These are phyloP conservation scores for Arachis hypogaea DNA, from an alignment of 306 rosid genomes.

Conservation along the genomic window DNA sequence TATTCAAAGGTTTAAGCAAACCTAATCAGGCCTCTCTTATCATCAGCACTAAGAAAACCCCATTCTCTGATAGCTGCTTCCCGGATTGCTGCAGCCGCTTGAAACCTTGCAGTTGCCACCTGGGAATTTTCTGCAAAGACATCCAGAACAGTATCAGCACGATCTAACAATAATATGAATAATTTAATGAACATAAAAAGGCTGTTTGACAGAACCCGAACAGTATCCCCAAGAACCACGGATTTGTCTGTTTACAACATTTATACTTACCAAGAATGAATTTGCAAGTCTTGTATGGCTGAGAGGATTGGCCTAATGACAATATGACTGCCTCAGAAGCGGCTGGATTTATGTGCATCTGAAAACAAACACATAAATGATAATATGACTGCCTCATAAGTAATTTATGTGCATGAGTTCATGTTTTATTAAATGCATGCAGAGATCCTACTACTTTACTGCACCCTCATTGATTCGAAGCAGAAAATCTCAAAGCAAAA, in stretches of 20 bases:
- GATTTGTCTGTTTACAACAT: background rate
- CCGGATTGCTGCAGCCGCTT: slow-evolving; percentile 89
- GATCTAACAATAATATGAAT: slow-evolving; percentile 19
- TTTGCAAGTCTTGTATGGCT: slow-evolving; percentile 84
- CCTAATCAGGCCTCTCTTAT: slow-evolving; percentile 83
- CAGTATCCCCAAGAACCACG: too few relatives aligned
- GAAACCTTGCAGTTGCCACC: slow-evolving; percentile 86
- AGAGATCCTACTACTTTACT: slow-evolving; percentile 24
- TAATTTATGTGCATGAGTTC: slow-evolving; percentile 10
- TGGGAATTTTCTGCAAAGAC: slow-evolving; percentile 73
- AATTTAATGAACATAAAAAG: slow-evolving; percentile 3
- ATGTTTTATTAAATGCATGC: slow-evolving; percentile 9
- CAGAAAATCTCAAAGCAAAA: slow-evolving; percentile 18
- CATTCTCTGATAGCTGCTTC: slow-evolving; percentile 98
- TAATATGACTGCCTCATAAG: slow-evolving; percentile 9
- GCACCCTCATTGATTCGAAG: slow-evolving; percentile 22
- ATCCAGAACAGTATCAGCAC: slow-evolving; percentile 41
- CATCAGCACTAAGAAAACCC: slow-evolving; percentile 72
- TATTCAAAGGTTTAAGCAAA: slow-evolving; percentile 35
- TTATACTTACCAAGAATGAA: slow-evolving; percentile 80
- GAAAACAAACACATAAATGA: slow-evolving; percentile 37
- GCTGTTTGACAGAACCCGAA: background rate
- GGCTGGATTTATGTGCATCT: slow-evolving; percentile 82
- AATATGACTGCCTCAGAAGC: slow-evolving; percentile 78
- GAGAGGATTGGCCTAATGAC: slow-evolving; percentile 75